Percentiles rank a stretch among this genome's conserved stretches.
These are phyloP conservation scores for Jacaranda copaia DNA, from an alignment of 257 asterid species.

Conservation along the genomic window DNA sequence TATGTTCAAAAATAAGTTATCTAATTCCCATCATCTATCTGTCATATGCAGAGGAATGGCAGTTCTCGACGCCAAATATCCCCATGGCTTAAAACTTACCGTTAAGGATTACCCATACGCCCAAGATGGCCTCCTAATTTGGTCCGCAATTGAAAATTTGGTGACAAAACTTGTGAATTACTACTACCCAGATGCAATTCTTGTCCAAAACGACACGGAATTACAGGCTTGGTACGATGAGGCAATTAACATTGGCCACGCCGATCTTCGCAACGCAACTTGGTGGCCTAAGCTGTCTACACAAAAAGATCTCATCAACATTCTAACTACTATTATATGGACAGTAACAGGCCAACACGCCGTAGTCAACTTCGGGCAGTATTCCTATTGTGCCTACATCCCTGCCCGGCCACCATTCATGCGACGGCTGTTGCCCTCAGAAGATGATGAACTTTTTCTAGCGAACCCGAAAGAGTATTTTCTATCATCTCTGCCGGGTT, in stretches of 20 bases:
- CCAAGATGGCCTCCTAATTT: not conserved
- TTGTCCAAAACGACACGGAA: slow-evolving; percentile 7
- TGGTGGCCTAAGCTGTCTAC: slow-evolving; percentile 19
- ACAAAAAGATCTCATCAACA: slow-evolving; percentile 11
- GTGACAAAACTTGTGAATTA: not conserved
- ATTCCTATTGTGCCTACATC: not conserved
- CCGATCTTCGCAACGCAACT: not conserved
- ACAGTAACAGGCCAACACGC: slow-evolving; percentile 17
- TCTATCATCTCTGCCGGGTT: slow-evolving; percentile 4
- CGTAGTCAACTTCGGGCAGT: not conserved
- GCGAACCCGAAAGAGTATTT: slow-evolving; percentile 2
- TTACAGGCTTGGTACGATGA: slow-evolving; percentile 12
- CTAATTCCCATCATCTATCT: not conserved
- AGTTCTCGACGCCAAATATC: not conserved
- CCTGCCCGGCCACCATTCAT: slow-evolving; percentile 14
- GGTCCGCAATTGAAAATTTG: not conserved
- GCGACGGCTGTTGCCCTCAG: slow-evolving; percentile 8
- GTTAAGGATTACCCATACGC: slow-evolving; percentile 17
- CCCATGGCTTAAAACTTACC: not conserved
- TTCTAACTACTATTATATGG: slow-evolving; percentile 13
- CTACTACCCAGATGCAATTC: slow-evolving; percentile 17
- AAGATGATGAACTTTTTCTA: not conserved
- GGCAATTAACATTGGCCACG: not conserved
- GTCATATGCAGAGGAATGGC: slow-evolving; percentile 18
- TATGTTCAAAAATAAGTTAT: not conserved